A percentile compares a stretch with the other conserved stretches of the same genome.
Conservation (phyloP, 2,329 filamentous ascomycete genomes). For the Trichoderma sp. region DNA sequence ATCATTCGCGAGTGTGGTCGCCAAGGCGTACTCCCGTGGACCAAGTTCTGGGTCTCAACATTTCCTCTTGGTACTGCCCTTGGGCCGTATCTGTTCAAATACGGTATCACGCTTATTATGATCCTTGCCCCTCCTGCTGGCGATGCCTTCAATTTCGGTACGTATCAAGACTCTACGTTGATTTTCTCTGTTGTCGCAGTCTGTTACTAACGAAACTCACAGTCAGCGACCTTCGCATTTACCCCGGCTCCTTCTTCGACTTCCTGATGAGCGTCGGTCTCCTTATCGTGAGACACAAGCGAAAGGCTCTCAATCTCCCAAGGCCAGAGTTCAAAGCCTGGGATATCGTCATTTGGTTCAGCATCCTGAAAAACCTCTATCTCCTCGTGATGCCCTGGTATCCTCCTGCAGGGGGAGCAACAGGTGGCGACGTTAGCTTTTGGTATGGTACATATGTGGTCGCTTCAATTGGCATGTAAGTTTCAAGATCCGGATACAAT, state of each 20-base stretch:
- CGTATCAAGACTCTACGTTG: constrained; percentile 9
- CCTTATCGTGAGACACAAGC: constrained; percentile 54
- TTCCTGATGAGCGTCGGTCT: constrained; percentile 56
- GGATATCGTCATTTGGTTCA: constrained; percentile 57
- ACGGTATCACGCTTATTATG: constrained; percentile 56
- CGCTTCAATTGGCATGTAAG: constrained; percentile 62
- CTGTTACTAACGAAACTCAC: constrained; percentile 27
- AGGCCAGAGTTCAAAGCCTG: constrained; percentile 56
- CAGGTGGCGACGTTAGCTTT: constrained; percentile 66
- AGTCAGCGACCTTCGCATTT: constrained; percentile 59
- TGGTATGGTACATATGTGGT: constrained; percentile 71
- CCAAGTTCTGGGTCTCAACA: constrained; percentile 60
- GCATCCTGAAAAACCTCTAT: constrained; percentile 57
- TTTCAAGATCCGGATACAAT: constrained; percentile 23
- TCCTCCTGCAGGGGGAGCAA: constrained; percentile 57
- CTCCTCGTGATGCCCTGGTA: constrained; percentile 70
- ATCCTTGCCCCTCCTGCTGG: constrained; percentile 59
- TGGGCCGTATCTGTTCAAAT: constrained; percentile 57
- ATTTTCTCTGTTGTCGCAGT: not conserved
- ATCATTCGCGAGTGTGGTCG: constrained; percentile 60
- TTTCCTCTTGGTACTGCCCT: constrained; percentile 62
- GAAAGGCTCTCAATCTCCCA: constrained; percentile 48
- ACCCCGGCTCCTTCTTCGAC: constrained; percentile 58
- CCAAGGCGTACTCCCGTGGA: constrained; percentile 60
- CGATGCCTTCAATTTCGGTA: constrained; percentile 62